Percentiles rank a stretch among this genome's conserved stretches.
Evolutionary conservation across 2,329 filamentous ascomycete genomes (phyloP).

Genomic region (Paraphaeosphaeria minitans): DNA sequence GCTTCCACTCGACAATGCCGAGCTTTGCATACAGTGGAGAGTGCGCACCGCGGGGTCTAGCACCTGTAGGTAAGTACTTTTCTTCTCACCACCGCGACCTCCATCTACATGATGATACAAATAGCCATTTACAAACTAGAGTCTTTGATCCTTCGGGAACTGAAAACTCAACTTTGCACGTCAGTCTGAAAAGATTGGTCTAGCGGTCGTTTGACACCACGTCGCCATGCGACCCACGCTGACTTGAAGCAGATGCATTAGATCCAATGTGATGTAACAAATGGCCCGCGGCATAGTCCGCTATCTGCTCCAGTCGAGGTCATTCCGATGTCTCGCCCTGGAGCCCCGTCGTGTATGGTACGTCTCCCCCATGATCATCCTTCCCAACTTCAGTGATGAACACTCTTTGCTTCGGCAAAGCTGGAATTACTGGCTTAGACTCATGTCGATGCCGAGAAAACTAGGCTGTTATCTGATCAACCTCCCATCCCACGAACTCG

Average conservation of each 20-base stretch:
- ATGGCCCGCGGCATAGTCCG: neutral
- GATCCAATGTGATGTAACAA: neutral
- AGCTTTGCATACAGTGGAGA: neutral
- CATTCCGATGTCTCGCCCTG: neutral
- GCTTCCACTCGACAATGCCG: neutral
- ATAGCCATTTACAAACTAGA: constrained; percentile 53
- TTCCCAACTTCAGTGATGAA: constrained; percentile 41
- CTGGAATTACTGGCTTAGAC: constrained; percentile 54
- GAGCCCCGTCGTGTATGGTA: constrained; percentile 12
- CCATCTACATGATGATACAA: constrained; percentile 47
- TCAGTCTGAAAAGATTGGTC: constrained; percentile 48
- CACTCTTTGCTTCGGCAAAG: constrained; percentile 49
- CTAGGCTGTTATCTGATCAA: constrained; percentile 50
- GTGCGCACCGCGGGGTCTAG: neutral
- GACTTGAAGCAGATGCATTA: constrained; percentile 18
- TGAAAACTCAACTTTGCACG: constrained; percentile 52
- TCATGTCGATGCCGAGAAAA: constrained; percentile 46
- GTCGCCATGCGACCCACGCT: constrained; percentile 14
- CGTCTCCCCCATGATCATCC: constrained; percentile 6
- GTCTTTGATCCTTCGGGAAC: constrained; percentile 52
- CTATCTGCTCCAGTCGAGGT: neutral
- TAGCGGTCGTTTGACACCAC: neutral
- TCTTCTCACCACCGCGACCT: constrained; percentile 10
- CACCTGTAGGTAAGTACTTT: constrained; percentile 17
- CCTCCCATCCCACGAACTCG: neutral